Evolutionary conservation across 2,329 filamentous ascomycete genomes (phyloP).

Genomic region (Tolypocladium paradoxum): DNA sequence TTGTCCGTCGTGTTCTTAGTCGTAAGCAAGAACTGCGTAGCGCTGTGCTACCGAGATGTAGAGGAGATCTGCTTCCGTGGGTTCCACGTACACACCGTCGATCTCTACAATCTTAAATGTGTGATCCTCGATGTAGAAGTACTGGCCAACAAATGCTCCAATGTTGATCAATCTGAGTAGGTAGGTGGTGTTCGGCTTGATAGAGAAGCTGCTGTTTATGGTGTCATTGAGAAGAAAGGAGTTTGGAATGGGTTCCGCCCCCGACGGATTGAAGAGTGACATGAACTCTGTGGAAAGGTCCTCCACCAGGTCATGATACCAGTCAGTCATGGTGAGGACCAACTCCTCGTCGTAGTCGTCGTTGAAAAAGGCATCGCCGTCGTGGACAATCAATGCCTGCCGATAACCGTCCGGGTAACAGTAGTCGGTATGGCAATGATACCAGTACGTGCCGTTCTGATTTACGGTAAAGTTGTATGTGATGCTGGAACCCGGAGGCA

Average conservation of each 20-base stretch:
- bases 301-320: not conserved
- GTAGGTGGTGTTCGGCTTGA: not conserved
- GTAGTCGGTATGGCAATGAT: slow-evolving; percentile 38
- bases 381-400: slow-evolving; percentile 38
- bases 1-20: not conserved
- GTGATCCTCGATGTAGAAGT: not conserved
- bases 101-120: not conserved
- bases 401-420: slow-evolving; percentile 18
- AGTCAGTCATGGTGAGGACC: not conserved
- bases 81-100: not conserved
- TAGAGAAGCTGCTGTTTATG: not conserved
- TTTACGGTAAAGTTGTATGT: slow-evolving; percentile 37
- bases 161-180: not conserved
- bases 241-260: not conserved
- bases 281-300: not conserved
- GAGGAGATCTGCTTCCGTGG: not conserved
- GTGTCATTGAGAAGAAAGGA: not conserved
- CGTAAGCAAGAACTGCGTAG: not conserved
- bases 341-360: not conserved
- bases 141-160: not conserved
- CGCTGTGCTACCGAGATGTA: not conserved
- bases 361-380: not conserved
- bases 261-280: not conserved
- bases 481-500: not conserved
- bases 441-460: slow-evolving; percentile 53